phyloP scores from a whole-genome alignment of 1,139 yeast species.

The Diutina neorugosa region DNA sequence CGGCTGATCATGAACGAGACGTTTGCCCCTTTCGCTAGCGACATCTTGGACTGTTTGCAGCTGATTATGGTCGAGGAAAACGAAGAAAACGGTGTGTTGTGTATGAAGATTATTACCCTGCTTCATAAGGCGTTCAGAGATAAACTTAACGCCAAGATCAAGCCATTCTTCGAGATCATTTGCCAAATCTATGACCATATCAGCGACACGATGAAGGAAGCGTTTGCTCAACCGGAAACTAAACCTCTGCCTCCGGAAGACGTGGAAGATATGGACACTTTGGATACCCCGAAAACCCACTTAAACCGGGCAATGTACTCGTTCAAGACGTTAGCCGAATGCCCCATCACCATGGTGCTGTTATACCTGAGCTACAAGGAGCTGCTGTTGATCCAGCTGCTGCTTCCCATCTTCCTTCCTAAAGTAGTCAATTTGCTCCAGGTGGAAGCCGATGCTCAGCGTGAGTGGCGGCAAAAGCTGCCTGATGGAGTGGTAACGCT shows the following conservation, averaged over 20 bases:
- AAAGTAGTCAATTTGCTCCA: conserved; percentile 65
- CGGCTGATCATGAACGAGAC: conserved; percentile 76
- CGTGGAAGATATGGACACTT: background rate
- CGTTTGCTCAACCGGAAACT: conserved; percentile 25
- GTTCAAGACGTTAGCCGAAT: conserved; percentile 87
- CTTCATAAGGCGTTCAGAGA: conserved; percentile 78
- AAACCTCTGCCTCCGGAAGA: background rate
- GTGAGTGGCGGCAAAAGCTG: conserved; percentile 39
- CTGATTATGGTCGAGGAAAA: conserved; percentile 61
- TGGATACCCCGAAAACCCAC: conserved; percentile 7
- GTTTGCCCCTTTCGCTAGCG: conserved; percentile 58
- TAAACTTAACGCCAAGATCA: conserved; percentile 58
- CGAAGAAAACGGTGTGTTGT: conserved; percentile 89
- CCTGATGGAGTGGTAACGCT: conserved; percentile 43
- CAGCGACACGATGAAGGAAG: conserved; percentile 59
- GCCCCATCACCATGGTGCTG: conserved; percentile 94
- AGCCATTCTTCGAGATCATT: conserved; percentile 68
- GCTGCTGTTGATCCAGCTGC: conserved; percentile 48
- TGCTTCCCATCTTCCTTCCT: conserved; percentile 72
- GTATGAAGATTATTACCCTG: conserved; percentile 83
- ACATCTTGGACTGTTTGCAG: conserved; percentile 51
- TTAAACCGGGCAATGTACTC: conserved; percentile 57
- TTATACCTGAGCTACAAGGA: conserved; percentile 73
- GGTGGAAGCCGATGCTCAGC: conserved; percentile 53
- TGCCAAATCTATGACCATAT: conserved; percentile 70